These are phyloP conservation scores for Dispira parvispora DNA, from an alignment of 192 early-diverging fungal genomes.

Conservation along the genomic window DNA sequence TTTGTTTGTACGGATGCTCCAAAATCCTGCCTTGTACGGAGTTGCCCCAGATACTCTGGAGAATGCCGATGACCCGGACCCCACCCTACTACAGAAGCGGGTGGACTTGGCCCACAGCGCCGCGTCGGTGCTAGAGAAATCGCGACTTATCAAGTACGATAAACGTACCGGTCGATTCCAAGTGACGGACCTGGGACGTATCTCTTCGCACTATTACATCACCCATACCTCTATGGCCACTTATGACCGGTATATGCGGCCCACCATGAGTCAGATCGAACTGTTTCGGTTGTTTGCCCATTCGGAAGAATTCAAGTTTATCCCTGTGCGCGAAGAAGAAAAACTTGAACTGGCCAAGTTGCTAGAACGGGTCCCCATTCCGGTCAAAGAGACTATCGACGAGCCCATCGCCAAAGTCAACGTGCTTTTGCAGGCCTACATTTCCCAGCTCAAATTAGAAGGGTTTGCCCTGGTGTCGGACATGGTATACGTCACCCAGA, in stretches of 20 bases:
- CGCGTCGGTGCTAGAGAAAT: conserved; percentile 71
- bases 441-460: conserved; percentile 82
- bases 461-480: conserved; percentile 95
- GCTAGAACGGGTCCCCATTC: conserved; percentile 84
- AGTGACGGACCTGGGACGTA: conserved; percentile 83
- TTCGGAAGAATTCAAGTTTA: conserved; percentile 83
- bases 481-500: conserved; percentile 96
- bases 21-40: conserved; percentile 76
- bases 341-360: conserved; percentile 79
- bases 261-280: conserved; percentile 79
- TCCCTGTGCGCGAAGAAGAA: conserved; percentile 89
- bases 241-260: conserved; percentile 86
- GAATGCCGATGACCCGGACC: conserved; percentile 50
- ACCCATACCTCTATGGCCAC: conserved; percentile 78
- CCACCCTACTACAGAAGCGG: conserved; percentile 65
- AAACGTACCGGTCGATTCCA: conserved; percentile 75
- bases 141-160: conserved; percentile 89
- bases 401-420: conserved; percentile 87
- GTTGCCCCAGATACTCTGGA: conserved; percentile 19
- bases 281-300: conserved; percentile 77
- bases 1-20: conserved; percentile 89
- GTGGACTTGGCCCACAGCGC: conserved; percentile 83
- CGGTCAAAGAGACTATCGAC: conserved; percentile 83
- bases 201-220: conserved; percentile 95
- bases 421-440: conserved; percentile 84